Conservation (phyloP, 2,329 filamentous ascomycete genomes). For the Claviceps sp. region DNA sequence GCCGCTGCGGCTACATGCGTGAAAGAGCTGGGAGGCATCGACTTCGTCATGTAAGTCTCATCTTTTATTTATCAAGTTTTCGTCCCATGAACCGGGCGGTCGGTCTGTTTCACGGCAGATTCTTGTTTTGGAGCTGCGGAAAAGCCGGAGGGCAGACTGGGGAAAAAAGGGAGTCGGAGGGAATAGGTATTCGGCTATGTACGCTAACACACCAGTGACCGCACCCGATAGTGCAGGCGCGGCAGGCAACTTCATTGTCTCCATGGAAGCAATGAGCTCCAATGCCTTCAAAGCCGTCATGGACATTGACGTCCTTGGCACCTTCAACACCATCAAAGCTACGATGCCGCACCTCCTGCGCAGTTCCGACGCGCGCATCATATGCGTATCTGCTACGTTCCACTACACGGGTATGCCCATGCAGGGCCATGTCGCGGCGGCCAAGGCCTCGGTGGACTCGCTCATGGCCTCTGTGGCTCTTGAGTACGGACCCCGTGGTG, state of each 20-base stretch:
- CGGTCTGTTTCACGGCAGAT: too few species aligned
- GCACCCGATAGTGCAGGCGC: constrained; percentile 62
- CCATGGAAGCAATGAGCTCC: constrained; percentile 64
- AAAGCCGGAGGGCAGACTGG: neutral
- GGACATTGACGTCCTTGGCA: constrained; percentile 89
- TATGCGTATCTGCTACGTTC: constrained; percentile 82
- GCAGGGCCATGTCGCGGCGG: constrained; percentile 80
- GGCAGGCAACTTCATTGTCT: constrained; percentile 87
- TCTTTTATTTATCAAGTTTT: too few species aligned
- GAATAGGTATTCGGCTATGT: neutral
- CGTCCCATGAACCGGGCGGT: too few species aligned
- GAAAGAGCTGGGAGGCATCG: constrained; percentile 73
- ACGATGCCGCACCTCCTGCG: constrained; percentile 68
- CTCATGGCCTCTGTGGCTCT: constrained; percentile 68
- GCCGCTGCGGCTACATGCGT: constrained; percentile 67
- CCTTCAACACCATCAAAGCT: constrained; percentile 89
- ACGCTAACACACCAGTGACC: neutral
- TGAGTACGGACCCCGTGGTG: constrained; percentile 77
- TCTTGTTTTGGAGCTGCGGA: neutral
- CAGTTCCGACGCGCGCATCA: constrained; percentile 67
- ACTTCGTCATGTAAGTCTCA: constrained; percentile 69
- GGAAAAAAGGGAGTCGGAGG: too few species aligned
- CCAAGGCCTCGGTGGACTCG: constrained; percentile 83
- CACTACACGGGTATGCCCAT: constrained; percentile 80
- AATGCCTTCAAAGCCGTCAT: constrained; percentile 95